A percentile compares a stretch with the other conserved stretches of the same genome.
These are phyloP conservation scores for Skeletonema potamos DNA, from an alignment of 108 stramenopile genomes.

Conservation along the genomic window DNA sequence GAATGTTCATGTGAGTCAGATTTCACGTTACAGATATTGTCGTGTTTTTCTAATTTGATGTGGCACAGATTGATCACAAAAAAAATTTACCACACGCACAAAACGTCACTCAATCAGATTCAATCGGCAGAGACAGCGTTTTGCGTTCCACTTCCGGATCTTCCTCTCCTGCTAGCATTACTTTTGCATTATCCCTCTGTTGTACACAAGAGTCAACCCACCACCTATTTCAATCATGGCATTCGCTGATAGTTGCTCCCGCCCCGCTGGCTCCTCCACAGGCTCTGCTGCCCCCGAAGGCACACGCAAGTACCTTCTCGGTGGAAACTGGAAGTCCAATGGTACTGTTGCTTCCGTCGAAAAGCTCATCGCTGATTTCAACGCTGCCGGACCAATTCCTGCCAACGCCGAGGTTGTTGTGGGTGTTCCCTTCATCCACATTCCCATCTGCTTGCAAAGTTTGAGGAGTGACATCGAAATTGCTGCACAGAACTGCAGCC, in stretches of 20 bases:
- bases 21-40: too few species aligned
- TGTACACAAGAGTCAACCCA: not conserved
- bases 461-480: constrained; percentile 84
- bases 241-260: constrained; percentile 22
- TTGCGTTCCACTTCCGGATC: not conserved
- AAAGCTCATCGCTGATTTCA: constrained; percentile 81
- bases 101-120: too few species aligned
- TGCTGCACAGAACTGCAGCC: constrained; percentile 84
- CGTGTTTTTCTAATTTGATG: too few species aligned
- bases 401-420: constrained; percentile 83
- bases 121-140: too few species aligned
- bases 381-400: constrained; percentile 84
- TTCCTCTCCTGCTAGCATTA: not conserved
- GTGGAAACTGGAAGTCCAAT: constrained; percentile 95
- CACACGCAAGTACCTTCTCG: constrained; percentile 83
- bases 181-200: too few species aligned
- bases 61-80: too few species aligned
- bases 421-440: constrained; percentile 80
- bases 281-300: constrained; percentile 48
- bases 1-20: too few species aligned
- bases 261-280: constrained; percentile 53
- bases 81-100: too few species aligned
- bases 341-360: constrained; percentile 72
- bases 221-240: constrained; percentile 18
- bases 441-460: constrained; percentile 53